Conservation (phyloP, 1,139 yeast species). For the Yamadazyma aaseri region DNA sequence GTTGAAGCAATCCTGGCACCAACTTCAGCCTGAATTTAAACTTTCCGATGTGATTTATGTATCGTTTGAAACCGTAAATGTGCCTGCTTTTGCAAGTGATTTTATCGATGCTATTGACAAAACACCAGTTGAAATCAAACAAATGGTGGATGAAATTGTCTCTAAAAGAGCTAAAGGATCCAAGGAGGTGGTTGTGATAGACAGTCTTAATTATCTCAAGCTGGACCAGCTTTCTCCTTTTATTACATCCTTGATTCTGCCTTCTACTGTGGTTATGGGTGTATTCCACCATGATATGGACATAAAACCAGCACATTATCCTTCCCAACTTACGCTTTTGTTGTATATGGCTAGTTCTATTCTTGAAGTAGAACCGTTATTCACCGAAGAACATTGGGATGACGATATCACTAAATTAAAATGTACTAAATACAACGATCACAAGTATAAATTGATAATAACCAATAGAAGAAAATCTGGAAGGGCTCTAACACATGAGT, state of each 20-base stretch:
- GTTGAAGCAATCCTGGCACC: constrained; percentile 53
- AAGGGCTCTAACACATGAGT: constrained; percentile 60
- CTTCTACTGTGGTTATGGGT: constrained; percentile 55
- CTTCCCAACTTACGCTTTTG: constrained; percentile 49
- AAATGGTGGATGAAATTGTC: constrained; percentile 18
- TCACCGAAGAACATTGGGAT: constrained; percentile 49
- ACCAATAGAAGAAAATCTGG: constrained; percentile 84
- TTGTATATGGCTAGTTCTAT: constrained; percentile 72
- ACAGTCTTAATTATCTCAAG: constrained; percentile 63
- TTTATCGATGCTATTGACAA: constrained; percentile 48
- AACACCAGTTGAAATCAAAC: constrained; percentile 21
- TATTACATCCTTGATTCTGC: constrained; percentile 54
- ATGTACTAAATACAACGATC: constrained; percentile 44
- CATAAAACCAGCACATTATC: constrained; percentile 37
- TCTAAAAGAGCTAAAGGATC: constrained; percentile 8
- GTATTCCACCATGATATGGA: constrained; percentile 54
- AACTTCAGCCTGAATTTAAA: constrained; percentile 28
- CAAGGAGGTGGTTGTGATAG: constrained; percentile 52
- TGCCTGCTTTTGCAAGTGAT: constrained; percentile 48
- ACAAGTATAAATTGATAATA: constrained; percentile 47
- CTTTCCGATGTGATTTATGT: constrained; percentile 57
- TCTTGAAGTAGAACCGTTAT: constrained; percentile 54
- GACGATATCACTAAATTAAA: constrained; percentile 38
- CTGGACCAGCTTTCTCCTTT: constrained; percentile 49
- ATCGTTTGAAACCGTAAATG: constrained; percentile 60